A percentile compares a stretch with the other conserved stretches of the same genome.
Conservation (phyloP, 1,284 basidiomycete species). For the Vanrija sp. region DNA sequence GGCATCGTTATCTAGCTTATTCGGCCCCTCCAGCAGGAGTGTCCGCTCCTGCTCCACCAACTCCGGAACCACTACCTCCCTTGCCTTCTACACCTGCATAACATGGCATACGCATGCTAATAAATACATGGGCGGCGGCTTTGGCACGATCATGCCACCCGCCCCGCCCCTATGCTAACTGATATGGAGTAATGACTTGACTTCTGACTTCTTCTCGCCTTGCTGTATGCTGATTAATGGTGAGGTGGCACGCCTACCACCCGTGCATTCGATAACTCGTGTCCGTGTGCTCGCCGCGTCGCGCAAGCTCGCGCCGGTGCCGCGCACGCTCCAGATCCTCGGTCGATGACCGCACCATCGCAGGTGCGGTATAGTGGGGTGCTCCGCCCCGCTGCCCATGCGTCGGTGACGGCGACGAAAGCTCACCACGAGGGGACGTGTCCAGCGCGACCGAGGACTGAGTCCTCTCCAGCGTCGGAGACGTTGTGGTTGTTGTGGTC, state of each 20-base stretch:
- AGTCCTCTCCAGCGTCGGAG: conserved; percentile 12
- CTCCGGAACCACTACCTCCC: too few species aligned
- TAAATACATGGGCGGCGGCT: too few species aligned
- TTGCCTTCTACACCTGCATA: too few species aligned
- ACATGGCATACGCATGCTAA: too few species aligned
- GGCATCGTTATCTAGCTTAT: too few species aligned
- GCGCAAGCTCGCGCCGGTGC: conserved; percentile 23
- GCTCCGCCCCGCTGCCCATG: background rate
- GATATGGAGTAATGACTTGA: background rate
- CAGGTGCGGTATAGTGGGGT: conserved; percentile 18
- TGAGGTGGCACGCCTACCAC: conserved; percentile 24
- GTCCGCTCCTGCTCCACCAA: too few species aligned
- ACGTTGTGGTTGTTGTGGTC: conserved; percentile 1
- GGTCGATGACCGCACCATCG: conserved; percentile 36
- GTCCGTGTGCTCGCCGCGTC: conserved; percentile 27
- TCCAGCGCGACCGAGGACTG: conserved; percentile 26
- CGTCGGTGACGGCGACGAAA: background rate
- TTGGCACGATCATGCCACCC: too few species aligned
- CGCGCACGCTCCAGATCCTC: conserved; percentile 23
- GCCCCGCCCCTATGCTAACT: too few species aligned
- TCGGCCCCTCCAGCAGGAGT: too few species aligned
- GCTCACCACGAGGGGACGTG: background rate
- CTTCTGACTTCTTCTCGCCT: background rate
- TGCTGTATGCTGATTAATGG: background rate
- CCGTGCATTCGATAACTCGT: conserved; percentile 43